These are phyloP conservation scores for Vararia minispora DNA, from an alignment of 768 basidiomycete genomes.

Conservation along the genomic window DNA sequence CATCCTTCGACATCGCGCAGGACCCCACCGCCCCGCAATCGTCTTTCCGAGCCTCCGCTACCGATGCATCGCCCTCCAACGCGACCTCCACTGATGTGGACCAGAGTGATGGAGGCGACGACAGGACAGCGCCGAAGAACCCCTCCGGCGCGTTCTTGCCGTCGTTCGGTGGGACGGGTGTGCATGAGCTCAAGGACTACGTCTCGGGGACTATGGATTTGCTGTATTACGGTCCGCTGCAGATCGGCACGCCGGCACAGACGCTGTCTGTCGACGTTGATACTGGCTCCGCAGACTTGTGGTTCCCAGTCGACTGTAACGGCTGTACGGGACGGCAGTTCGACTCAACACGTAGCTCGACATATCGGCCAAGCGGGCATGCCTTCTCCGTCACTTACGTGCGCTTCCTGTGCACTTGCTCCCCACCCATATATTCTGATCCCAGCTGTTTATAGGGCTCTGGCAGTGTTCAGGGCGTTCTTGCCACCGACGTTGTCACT, in stretches of 20 bases:
- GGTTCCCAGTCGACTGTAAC: slow-evolving; percentile 33
- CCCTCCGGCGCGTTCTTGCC: slow-evolving; percentile 15
- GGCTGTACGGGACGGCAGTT: slow-evolving; percentile 30
- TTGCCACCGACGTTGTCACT: slow-evolving; percentile 39
- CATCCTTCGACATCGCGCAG: slow-evolving; percentile 7
- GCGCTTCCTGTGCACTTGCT: slow-evolving; percentile 7
- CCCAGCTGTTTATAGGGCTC: slow-evolving; percentile 28
- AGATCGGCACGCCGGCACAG: slow-evolving; percentile 47
- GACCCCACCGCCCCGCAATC: slow-evolving; percentile 5
- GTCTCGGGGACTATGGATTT: slow-evolving; percentile 28
- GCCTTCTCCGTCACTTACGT: slow-evolving; percentile 37
- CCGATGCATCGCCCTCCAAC: neutral
- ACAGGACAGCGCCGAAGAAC: slow-evolving; percentile 5
- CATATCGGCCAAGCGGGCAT: slow-evolving; percentile 23
- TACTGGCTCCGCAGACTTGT: slow-evolving; percentile 61
- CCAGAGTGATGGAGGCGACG: no score
- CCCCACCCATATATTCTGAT: neutral
- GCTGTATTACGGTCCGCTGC: slow-evolving; percentile 36
- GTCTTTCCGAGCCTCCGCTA: neutral
- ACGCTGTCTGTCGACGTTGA: slow-evolving; percentile 48
- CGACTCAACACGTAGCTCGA: slow-evolving; percentile 26
- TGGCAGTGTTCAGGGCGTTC: slow-evolving; percentile 38
- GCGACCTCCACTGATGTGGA: neutral
- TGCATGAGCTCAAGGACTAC: slow-evolving; percentile 27
- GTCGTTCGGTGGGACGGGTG: slow-evolving; percentile 6